Conservation (phyloP, 768 basidiomycete species). For the Mycena polygramma region DNA sequence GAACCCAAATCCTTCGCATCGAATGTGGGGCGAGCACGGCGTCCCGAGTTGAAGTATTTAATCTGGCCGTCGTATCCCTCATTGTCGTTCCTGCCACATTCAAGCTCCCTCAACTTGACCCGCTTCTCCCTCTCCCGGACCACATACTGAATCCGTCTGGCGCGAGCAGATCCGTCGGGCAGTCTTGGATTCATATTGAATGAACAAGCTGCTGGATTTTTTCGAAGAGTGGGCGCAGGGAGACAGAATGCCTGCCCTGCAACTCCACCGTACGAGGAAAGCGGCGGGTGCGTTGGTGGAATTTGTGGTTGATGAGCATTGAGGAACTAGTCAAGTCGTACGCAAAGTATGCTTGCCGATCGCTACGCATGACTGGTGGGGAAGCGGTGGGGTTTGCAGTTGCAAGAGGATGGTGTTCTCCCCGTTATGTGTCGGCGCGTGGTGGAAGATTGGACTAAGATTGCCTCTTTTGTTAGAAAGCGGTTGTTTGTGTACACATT, state of each 20-base stretch:
- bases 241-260: slow-evolving; percentile 6
- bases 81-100: not conserved
- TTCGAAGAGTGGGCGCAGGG: slow-evolving; percentile 23
- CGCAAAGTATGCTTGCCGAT: slow-evolving; percentile 14
- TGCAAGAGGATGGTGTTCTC: no score
- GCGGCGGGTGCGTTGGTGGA: slow-evolving; percentile 20
- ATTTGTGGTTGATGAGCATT: slow-evolving; percentile 8
- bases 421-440: no score
- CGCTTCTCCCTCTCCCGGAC: slow-evolving; percentile 15
- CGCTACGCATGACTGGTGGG: not conserved
- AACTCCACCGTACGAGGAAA: slow-evolving; percentile 2
- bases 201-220: slow-evolving; percentile 22
- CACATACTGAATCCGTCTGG: slow-evolving; percentile 17
- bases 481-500: no score
- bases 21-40: no score
- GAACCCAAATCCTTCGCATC: no score
- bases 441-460: no score
- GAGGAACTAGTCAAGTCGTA: slow-evolving; percentile 7
- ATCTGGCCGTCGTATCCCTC: no score
- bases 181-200: slow-evolving; percentile 15
- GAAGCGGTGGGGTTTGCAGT: no score
- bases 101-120: slow-evolving; percentile 3
- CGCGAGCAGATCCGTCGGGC: slow-evolving; percentile 2
- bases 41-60: no score
- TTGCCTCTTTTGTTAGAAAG: no score